phyloP scores from a whole-genome alignment of 805 yeast species.

The Candida vaughaniae region DNA sequence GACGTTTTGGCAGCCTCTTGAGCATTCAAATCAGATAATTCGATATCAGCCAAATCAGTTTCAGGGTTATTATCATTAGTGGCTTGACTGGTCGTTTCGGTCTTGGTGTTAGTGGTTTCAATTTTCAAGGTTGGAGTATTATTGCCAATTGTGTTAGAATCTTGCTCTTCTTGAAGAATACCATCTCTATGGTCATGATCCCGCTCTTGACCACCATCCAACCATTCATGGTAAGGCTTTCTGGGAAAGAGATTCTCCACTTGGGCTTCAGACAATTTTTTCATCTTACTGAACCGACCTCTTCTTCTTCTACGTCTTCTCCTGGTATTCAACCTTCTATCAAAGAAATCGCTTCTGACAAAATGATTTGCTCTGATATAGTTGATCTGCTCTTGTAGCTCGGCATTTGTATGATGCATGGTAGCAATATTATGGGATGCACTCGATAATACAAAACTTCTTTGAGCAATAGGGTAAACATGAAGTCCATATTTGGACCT shows the following conservation, averaged over 20 bases:
- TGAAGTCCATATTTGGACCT: conserved; percentile 57
- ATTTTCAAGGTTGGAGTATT: conserved; percentile 1
- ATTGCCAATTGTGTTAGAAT: neutral
- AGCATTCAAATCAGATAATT: conserved; percentile 2
- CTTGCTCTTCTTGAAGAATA: conserved; percentile 38
- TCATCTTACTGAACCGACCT: conserved; percentile 44
- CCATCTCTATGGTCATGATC: conserved; percentile 46
- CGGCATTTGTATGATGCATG: conserved; percentile 17
- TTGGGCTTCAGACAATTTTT: conserved; percentile 52
- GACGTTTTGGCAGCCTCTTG: conserved; percentile 1
- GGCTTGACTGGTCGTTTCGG: neutral
- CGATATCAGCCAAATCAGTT: conserved; percentile 2
- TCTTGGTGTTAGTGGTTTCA: neutral
- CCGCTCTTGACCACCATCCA: conserved; percentile 57
- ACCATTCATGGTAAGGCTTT: conserved; percentile 58
- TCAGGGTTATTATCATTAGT: neutral
- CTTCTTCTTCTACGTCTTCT: conserved; percentile 40
- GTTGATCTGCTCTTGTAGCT: conserved; percentile 35
- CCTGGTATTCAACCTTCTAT: conserved; percentile 25
- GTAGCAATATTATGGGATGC: neutral
- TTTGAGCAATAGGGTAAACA: conserved; percentile 34
- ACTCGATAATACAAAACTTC: conserved; percentile 20
- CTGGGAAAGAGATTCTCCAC: conserved; percentile 62
- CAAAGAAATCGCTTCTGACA: conserved; percentile 30
- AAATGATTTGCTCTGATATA: conserved; percentile 33